Base-by-base conservation (phyloP, 257 asterid species). In the Jasminum sambac region DNA sequence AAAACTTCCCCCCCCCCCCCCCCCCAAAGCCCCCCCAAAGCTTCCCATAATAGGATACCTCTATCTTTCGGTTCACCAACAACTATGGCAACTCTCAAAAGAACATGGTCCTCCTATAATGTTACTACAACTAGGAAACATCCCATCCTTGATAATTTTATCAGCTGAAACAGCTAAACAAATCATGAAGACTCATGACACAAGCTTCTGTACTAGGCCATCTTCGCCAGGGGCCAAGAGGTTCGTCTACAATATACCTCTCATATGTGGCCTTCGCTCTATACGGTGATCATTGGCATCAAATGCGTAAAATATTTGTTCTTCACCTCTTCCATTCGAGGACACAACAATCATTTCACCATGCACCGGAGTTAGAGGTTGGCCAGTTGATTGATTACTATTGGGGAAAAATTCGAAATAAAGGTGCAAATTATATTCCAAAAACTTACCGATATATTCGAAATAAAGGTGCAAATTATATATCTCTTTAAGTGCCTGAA, bases 11-110 rank as follows among this genome's bases (percentile, higher is more conserved):
- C 80, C 72, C 58, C 26, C 46, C 19, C 82, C 80, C 19, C 78
- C 76, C n/a, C n/a, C n/a, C n/a, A n/a, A n/a, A 64, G 30, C 46
- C 19, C 82, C 80, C 19, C 78, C 76, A 34, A 77, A 72, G 71
- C 64, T 77, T 67, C 80, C 80, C 23, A 58, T 71, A 12, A 71
- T 74, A 2, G 76, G 82, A 36, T 71, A 77, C 43, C 19, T 81
- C 10, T 76, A 74, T 67, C 74, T 76, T 74, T 67, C 74, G 77
- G 66, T 50, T n/a, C 82, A 77, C 63, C 76, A 61, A 21, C 44
- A 26, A 12, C 73, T 77, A 11, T 26, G 43, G 17, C 24, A 71
- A 23, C 61, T 77, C 26, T 41, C 74, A 12, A 19, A 40, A 59
- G 24, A 72, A 34, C 62, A 74, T 25, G 83, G 83, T 9, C 80